Evolutionary conservation across 2,329 filamentous ascomycete species (phyloP).

Genomic region (Calonectria naviculata): DNA sequence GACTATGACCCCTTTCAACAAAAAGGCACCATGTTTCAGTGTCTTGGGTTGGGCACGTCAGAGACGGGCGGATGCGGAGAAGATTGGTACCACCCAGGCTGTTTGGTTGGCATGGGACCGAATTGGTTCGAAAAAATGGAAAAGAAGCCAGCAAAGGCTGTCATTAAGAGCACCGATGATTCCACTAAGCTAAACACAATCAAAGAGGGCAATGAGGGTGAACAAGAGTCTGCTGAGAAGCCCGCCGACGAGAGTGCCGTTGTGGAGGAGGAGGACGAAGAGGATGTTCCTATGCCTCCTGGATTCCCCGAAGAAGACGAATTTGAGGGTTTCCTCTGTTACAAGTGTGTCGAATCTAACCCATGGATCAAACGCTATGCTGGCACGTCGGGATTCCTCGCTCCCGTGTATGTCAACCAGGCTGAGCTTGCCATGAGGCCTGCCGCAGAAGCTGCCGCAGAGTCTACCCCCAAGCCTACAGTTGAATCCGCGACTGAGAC

Average conservation of each 20-base stretch:
- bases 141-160: conserved; percentile 46
- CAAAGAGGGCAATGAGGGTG: conserved; percentile 57
- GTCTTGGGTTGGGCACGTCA: conserved; percentile 82
- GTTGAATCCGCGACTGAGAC: background rate
- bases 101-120: conserved; percentile 82
- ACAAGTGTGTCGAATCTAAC: conserved; percentile 88
- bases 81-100: conserved; percentile 98
- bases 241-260: conserved; percentile 23
- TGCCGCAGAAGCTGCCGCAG: background rate
- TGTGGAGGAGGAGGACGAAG: conserved; percentile 59
- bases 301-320: conserved; percentile 91
- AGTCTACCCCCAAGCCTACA: background rate
- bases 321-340: conserved; percentile 92
- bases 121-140: conserved; percentile 73
- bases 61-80: conserved; percentile 93
- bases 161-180: conserved; percentile 21
- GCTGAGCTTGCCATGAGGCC: background rate
- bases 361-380: conserved; percentile 95
- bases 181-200: conserved; percentile 58
- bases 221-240: conserved; percentile 32
- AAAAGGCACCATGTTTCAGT: conserved; percentile 99
- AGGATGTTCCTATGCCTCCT: conserved; percentile 77
- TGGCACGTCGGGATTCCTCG: conserved; percentile 81
- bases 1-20: conserved; percentile 90
- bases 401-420: conserved; percentile 69